phyloP scores from a whole-genome alignment of 768 basidiomycete genomes.

The Lactarius hatsudake region DNA sequence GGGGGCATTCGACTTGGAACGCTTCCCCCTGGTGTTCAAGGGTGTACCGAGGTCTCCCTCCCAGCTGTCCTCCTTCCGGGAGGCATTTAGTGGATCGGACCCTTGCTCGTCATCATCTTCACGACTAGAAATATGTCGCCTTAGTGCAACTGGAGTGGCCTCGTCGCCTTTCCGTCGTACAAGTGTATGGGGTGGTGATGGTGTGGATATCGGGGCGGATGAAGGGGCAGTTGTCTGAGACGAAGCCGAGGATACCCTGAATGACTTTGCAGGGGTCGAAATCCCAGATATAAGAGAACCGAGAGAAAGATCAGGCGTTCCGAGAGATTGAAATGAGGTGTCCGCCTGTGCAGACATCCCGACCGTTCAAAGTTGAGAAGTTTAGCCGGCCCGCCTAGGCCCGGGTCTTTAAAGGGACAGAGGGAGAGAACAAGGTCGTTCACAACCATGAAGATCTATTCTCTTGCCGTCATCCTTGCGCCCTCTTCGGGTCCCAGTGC shows the following conservation, averaged over 20 bases:
- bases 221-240: constrained; percentile 29
- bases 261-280: constrained; percentile 28
- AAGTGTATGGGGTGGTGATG: constrained; percentile 26
- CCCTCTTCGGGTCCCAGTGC: constrained; percentile 62
- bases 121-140: constrained; percentile 20
- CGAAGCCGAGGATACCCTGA: constrained; percentile 26
- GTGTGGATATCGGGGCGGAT: constrained; percentile 28
- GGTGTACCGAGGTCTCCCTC: constrained; percentile 53
- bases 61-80: constrained; percentile 36
- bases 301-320: constrained; percentile 29
- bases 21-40: constrained; percentile 45
- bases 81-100: constrained; percentile 23
- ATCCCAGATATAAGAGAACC: constrained; percentile 27
- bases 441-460: constrained; percentile 78
- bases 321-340: constrained; percentile 22
- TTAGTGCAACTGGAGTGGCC: constrained; percentile 19
- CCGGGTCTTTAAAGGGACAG: neutral
- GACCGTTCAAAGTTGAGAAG: neutral
- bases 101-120: constrained; percentile 24
- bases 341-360: constrained; percentile 26
- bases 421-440: neutral
- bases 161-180: constrained; percentile 23
- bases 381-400: constrained; percentile 4
- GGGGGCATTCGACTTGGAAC: constrained; percentile 38
- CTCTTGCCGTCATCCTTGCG: constrained; percentile 69